A percentile compares a stretch with the other conserved stretches of the same genome.
These are phyloP conservation scores for Blumeria hordei DNA, from an alignment of 2,329 filamentous ascomycete genomes.

Conservation along the genomic window DNA sequence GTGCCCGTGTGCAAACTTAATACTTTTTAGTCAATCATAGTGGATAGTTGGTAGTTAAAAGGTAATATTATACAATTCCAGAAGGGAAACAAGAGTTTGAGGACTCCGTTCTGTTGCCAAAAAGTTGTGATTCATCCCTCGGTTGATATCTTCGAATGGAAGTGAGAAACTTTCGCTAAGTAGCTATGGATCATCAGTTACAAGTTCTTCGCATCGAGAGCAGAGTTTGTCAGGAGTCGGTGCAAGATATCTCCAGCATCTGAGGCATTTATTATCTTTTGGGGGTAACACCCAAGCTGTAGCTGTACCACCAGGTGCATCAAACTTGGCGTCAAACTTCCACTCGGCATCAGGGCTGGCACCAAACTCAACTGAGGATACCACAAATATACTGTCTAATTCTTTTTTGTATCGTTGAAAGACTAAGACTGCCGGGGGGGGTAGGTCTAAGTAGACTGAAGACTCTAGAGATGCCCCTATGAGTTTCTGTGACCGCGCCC, in stretches of 20 bases:
- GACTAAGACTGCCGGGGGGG: slow-evolving; percentile 13
- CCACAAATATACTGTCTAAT: slow-evolving; percentile 36
- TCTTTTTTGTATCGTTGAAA: slow-evolving; percentile 17
- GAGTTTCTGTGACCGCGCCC: slow-evolving; percentile 42
- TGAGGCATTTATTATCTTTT: slow-evolving; percentile 43
- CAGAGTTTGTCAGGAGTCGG: slow-evolving; percentile 43
- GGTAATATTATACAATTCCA: too few relatives aligned
- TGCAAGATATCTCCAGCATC: slow-evolving; percentile 79
- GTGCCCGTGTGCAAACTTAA: too few relatives aligned
- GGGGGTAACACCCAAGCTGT: slow-evolving; percentile 19
- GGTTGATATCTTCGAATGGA: too few relatives aligned
- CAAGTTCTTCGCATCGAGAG: slow-evolving; percentile 43
- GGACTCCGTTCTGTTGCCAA: too few relatives aligned
- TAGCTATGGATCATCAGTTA: slow-evolving; percentile 15
- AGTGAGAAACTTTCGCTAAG: too few relatives aligned
- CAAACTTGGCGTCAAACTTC: slow-evolving; percentile 16
- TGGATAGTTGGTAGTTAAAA: too few relatives aligned
- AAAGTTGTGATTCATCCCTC: too few relatives aligned
- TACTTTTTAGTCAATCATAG: too few relatives aligned
- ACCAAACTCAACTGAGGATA: slow-evolving; percentile 35
- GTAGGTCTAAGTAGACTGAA: slow-evolving; percentile 32
- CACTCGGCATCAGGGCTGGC: slow-evolving; percentile 21
- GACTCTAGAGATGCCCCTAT: slow-evolving; percentile 66
- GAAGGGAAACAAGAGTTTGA: too few relatives aligned
- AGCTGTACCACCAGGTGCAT: slow-evolving; percentile 7